A percentile compares a stretch with the other conserved stretches of the same genome.
These are phyloP conservation scores for Arctium minus DNA, from an alignment of 129 eudicot genomes.

Conservation along the genomic window DNA sequence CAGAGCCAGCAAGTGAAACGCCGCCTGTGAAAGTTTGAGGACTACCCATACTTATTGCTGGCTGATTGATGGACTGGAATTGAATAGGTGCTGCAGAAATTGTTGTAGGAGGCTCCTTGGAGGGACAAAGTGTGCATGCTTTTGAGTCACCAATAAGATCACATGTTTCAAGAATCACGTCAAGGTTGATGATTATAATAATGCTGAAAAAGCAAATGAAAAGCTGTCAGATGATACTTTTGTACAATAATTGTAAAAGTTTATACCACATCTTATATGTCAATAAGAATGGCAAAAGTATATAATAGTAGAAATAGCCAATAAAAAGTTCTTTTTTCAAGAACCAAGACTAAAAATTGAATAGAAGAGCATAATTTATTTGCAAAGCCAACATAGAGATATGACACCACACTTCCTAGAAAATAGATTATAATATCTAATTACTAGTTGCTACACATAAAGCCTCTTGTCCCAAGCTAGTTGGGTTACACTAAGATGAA, in stretches of 20 bases:
- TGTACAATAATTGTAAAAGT: background rate
- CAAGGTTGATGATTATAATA: constrained; percentile 44
- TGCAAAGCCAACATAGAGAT: background rate
- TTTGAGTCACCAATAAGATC: constrained; percentile 62
- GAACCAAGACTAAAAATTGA: background rate
- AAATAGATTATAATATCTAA: background rate
- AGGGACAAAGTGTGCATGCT: constrained; percentile 15
- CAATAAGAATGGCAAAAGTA: background rate
- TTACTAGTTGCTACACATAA: background rate
- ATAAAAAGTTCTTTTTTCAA: background rate
- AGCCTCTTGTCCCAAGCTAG: background rate
- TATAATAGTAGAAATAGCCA: background rate
- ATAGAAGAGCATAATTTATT: background rate
- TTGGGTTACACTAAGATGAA: background rate
- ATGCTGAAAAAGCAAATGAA: constrained; percentile 47
- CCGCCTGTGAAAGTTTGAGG: constrained; percentile 29
- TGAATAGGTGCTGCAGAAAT: constrained; percentile 38
- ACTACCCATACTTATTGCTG: constrained; percentile 18
- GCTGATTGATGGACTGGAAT: constrained; percentile 38
- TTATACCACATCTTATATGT: background rate
- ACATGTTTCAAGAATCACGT: constrained; percentile 39
- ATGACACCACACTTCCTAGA: background rate
- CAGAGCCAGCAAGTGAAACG: constrained; percentile 26
- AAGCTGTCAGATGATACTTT: background rate
- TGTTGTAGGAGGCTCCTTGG: constrained; percentile 30